Percentiles rank a stretch among this genome's conserved stretches.
Evolutionary conservation across 2,329 filamentous ascomycete genomes (phyloP).

Genomic region (Acephala macrosclerotiorum): DNA sequence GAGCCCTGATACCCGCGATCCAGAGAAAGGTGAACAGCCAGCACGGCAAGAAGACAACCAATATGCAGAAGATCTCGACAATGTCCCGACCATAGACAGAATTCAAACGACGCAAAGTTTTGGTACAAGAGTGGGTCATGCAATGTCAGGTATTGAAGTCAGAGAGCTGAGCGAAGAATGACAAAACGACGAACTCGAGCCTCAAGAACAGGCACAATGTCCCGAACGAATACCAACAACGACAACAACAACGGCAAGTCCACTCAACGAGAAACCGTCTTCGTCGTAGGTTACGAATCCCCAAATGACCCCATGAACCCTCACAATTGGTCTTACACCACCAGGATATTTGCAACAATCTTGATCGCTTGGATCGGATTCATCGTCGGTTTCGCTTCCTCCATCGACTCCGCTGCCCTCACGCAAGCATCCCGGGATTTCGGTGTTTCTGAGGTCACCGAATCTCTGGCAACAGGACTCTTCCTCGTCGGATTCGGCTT

Average conservation of each 20-base stretch:
- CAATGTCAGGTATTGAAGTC: constrained; percentile 36
- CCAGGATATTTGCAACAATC: constrained; percentile 49
- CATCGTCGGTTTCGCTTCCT: constrained; percentile 57
- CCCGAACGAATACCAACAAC: constrained; percentile 8
- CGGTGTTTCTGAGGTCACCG: constrained; percentile 57
- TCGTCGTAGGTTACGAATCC: constrained; percentile 51
- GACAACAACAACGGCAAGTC: constrained; percentile 19
- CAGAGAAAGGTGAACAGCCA: constrained; percentile 28
- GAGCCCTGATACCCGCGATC: constrained; percentile 25
- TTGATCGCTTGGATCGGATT: constrained; percentile 56
- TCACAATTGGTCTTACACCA: constrained; percentile 46
- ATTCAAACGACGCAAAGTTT: constrained; percentile 27
- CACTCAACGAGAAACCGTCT: constrained; percentile 39
- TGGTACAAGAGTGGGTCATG: constrained; percentile 32
- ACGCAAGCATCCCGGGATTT: constrained; percentile 54
- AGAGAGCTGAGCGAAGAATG: constrained; percentile 31
- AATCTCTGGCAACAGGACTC: constrained; percentile 54
- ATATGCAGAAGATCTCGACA: constrained; percentile 20
- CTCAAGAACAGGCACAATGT: background rate
- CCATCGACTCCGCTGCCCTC: constrained; percentile 59
- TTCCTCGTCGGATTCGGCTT: constrained; percentile 48
- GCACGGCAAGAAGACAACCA: background rate
- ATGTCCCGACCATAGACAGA: constrained; percentile 13
- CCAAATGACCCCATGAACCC: constrained; percentile 49
- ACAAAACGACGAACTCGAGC: constrained; percentile 22